Percentiles rank a stretch among this genome's conserved stretches.
These are phyloP conservation scores for Hypoxylon perforatum DNA, from an alignment of 495 filamentous ascomycete species.

Conservation along the genomic window DNA sequence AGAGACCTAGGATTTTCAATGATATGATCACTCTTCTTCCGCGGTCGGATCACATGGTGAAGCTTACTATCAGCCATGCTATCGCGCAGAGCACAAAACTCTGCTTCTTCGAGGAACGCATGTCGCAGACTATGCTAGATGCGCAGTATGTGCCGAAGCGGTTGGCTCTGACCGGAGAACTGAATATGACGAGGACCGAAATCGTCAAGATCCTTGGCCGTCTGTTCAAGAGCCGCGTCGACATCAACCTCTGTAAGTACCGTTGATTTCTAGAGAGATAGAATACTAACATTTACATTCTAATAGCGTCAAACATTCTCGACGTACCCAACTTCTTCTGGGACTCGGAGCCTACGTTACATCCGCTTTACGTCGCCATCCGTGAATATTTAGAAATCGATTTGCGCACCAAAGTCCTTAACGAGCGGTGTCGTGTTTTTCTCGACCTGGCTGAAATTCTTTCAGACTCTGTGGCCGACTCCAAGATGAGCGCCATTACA, in stretches of 20 bases:
- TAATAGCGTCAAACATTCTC: constrained; percentile 89
- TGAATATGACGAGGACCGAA: constrained; percentile 92
- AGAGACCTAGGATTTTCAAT: constrained; percentile 91
- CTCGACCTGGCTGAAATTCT: constrained; percentile 96
- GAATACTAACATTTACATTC: constrained; percentile 19
- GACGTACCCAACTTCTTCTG: constrained; percentile 99
- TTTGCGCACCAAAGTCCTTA: constrained; percentile 91
- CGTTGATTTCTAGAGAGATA: not conserved
- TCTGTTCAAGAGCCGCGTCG: constrained; percentile 92
- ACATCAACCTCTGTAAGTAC: constrained; percentile 94
- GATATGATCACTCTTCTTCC: constrained; percentile 98
- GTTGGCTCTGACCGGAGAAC: constrained; percentile 85
- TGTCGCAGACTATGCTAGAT: constrained; percentile 92
- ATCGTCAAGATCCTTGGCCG: constrained; percentile 91
- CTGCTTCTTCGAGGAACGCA: constrained; percentile 95
- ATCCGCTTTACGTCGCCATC: constrained; percentile 93
- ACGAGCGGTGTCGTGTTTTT: constrained; percentile 96
- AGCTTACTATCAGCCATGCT: constrained; percentile 94
- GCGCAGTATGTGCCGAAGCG: constrained; percentile 91
- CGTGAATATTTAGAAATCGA: constrained; percentile 99
- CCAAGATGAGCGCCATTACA: constrained; percentile 91
- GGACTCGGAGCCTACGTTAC: constrained; percentile 93
- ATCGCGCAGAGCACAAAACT: constrained; percentile 98
- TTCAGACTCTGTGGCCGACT: constrained; percentile 89
- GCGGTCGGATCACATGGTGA: constrained; percentile 96